Percentiles rank a stretch among this genome's conserved stretches.
phyloP scores from a whole-genome alignment of 2,329 filamentous ascomycete species.

The Penicillium palitans region DNA sequence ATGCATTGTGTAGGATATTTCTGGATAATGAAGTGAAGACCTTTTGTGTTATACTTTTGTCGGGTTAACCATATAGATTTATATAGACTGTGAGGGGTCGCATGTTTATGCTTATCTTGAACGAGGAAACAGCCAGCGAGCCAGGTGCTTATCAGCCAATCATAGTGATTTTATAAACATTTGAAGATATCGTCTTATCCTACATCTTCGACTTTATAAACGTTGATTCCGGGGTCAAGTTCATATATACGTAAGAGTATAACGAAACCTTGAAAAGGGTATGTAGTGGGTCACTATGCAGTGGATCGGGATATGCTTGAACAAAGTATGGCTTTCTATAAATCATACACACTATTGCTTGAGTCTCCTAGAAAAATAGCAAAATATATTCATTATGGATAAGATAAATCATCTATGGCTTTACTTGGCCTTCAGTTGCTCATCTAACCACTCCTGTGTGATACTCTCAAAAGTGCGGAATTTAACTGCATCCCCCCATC shows the following conservation, averaged over 20 bases:
- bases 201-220: background rate
- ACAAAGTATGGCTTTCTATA: background rate
- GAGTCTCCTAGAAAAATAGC: background rate
- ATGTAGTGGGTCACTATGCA: background rate
- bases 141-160: background rate
- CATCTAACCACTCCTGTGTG: background rate
- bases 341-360: background rate
- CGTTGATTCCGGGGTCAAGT: background rate
- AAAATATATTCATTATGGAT: background rate
- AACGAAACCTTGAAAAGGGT: background rate
- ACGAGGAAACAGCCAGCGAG: background rate
- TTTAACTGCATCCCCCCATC: background rate
- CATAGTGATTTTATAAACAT: too few relatives aligned
- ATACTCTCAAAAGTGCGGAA: background rate
- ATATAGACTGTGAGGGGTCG: background rate
- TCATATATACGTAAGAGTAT: background rate
- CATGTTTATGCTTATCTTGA: background rate
- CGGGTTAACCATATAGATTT: background rate
- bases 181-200: background rate
- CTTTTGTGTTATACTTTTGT: too few relatives aligned
- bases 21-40: background rate
- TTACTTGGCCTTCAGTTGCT: background rate
- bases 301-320: background rate
- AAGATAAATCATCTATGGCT: background rate
- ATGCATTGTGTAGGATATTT: background rate